phyloP scores from a whole-genome alignment of 305 asterid species.

The Fraxinus dipetala region DNA sequence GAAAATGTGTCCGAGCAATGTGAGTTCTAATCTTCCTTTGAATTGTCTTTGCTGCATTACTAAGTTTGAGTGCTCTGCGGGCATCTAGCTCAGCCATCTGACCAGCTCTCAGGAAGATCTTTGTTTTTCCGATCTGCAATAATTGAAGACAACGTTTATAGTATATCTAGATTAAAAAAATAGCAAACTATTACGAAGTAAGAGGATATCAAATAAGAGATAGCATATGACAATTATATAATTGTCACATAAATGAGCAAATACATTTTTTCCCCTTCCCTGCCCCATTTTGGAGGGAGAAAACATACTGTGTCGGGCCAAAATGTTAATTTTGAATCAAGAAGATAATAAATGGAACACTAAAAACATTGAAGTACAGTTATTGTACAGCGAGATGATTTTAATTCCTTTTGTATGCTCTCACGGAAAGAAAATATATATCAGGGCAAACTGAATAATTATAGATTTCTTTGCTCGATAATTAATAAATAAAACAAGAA shows the following conservation, averaged over 20 bases:
- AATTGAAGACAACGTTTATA: slow-evolving; percentile 15
- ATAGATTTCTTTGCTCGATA: slow-evolving; percentile 15
- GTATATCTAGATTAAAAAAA: not conserved
- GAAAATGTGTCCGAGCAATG: slow-evolving; percentile 64
- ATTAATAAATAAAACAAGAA: slow-evolving; percentile 1
- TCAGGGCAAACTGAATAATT: slow-evolving; percentile 13
- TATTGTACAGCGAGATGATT: not conserved
- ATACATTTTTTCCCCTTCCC: not conserved
- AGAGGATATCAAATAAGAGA: not conserved
- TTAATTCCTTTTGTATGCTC: not conserved
- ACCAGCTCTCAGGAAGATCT: slow-evolving; percentile 90
- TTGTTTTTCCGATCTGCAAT: slow-evolving; percentile 81
- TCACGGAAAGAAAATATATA: not conserved
- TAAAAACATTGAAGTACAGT: not conserved
- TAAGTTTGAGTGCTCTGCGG: slow-evolving; percentile 69
- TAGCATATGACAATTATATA: slow-evolving; percentile 10
- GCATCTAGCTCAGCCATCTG: slow-evolving; percentile 98
- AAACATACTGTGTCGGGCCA: not conserved
- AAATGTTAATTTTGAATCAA: not conserved
- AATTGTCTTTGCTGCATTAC: slow-evolving; percentile 67
- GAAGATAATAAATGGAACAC: not conserved
- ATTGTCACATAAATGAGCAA: slow-evolving; percentile 9
- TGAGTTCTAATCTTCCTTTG: slow-evolving; percentile 73
- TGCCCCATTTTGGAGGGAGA: not conserved
- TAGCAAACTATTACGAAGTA: slow-evolving; percentile 10